Conservation (phyloP, 352 stramenopile species). For the Thraustochytrium striatum region DNA sequence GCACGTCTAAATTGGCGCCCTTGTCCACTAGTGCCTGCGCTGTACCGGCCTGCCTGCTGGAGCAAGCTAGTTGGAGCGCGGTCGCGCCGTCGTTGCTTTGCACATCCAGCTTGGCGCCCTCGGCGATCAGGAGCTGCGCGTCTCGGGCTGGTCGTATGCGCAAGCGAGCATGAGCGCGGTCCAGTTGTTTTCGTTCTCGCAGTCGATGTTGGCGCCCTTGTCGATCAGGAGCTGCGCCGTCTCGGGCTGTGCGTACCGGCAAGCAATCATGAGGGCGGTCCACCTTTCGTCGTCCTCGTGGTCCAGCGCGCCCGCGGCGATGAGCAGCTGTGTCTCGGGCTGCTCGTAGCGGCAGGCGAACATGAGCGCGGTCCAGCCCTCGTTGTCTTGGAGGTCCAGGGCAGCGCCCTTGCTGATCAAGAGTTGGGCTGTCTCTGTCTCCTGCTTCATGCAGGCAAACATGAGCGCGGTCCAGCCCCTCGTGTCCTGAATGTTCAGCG, state of each 20-base stretch:
- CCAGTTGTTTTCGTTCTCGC: background rate
- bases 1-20: background rate
- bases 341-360: slow-evolving; percentile 12
- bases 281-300: background rate
- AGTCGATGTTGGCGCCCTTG: slow-evolving; percentile 1
- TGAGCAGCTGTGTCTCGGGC: background rate
- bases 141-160: slow-evolving; percentile 7
- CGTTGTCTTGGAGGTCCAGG: background rate
- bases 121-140: background rate
- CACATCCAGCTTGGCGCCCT: background rate
- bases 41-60: too few species aligned
- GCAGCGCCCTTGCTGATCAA: background rate
- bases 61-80: too few species aligned
- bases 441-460: background rate
- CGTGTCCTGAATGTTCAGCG: background rate
- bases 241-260: background rate
- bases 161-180: slow-evolving; percentile 30
- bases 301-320: background rate
- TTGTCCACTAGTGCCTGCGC: too few species aligned
- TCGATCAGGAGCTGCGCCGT: background rate
- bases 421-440: background rate
- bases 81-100: background rate
- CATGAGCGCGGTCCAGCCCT: slow-evolving; percentile 30
- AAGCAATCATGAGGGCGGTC: slow-evolving; percentile 24
- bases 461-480: slow-evolving; percentile 28